Base-by-base conservation (phyloP, 2,329 filamentous ascomycete species). In the Talaromyces atroroseus region DNA sequence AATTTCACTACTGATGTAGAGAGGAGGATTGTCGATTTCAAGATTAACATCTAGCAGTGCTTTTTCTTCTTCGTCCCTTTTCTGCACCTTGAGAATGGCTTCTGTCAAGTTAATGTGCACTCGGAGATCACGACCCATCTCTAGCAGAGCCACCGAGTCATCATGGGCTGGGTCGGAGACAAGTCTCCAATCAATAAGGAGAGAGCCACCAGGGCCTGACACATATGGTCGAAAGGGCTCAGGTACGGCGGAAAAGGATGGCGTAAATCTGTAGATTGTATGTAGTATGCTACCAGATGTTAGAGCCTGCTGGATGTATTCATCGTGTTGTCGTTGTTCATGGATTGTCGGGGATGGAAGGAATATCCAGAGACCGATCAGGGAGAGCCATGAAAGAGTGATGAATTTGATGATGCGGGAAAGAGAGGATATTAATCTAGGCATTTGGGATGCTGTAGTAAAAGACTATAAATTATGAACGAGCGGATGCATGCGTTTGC, bases 291-390 rank as follows among this genome's bases (percentile, higher is more conserved):
- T 8, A 4, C 56, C 51, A 11, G 51, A 29, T 14, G 5, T 40
- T 3, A 58, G 20, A 2, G 21, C 42, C 2, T 49, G 16, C 32
- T 53, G 46, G 6, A 58, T 49, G 12, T 36, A 11, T 7, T 54
- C 20, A 34, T 54, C 29, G 44, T n/a, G 44, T 26, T 26, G 10
- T 14, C 21, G 32, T 14, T 36, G 32, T 12, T 45, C n/a, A 20
- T 45, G 23, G n/a, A 52, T 32, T 16, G 34, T 36, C 18, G 40
- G 46, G 5, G 56, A 58, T 16, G 56, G 56, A 8, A 58, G 56
- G 32, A 58, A 58, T 11, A 40, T 40, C 56, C 56, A 58, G 34
- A 58, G 45, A 23, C 50, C 51, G 21, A 58, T 53, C 14, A 54
- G 51, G 21, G 10, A 49, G 21, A 50, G 16, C 47, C 51, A 58